Percentiles rank a stretch among this genome's conserved stretches.
Evolutionary conservation across 2,329 filamentous ascomycete genomes (phyloP).

Genomic region (Lasiodiplodia gonubiensis): DNA sequence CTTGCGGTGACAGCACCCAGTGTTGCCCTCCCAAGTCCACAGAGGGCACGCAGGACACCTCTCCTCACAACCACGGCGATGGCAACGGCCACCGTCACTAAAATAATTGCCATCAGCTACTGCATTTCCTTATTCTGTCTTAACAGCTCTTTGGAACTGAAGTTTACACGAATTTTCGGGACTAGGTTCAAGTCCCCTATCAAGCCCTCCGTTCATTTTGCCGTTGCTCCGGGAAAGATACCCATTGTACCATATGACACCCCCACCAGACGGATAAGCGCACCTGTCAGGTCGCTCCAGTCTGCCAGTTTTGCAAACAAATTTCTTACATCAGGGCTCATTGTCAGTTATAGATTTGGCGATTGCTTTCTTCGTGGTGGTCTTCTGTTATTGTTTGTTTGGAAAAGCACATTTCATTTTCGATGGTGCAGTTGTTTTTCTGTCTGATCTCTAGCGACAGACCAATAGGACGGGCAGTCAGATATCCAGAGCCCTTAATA

Average conservation of each 20-base stretch:
- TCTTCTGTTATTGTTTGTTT: background rate
- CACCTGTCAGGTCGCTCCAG: background rate
- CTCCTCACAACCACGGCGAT: slow-evolving; percentile 16
- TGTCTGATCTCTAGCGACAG: background rate
- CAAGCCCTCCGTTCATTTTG: slow-evolving; percentile 2
- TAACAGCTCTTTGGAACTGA: background rate
- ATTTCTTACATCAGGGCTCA: background rate
- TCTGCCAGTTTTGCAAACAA: background rate
- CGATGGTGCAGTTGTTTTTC: background rate
- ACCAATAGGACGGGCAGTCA: background rate
- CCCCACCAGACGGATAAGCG: background rate
- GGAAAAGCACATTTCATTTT: background rate
- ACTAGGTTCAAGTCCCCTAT: background rate
- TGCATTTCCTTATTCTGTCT: background rate
- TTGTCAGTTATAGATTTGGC: background rate
- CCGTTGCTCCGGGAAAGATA: slow-evolving; percentile 15
- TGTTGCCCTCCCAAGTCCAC: slow-evolving; percentile 45
- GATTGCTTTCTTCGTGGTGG: background rate
- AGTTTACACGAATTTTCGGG: background rate
- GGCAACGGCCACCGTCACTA: slow-evolving; percentile 16
- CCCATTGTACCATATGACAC: slow-evolving; percentile 11
- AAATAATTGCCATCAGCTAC: background rate
- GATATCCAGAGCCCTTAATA: background rate
- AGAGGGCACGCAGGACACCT: slow-evolving; percentile 15
- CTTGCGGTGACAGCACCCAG: slow-evolving; percentile 49